Evolutionary conservation across 768 basidiomycete genomes (phyloP).

Genomic region (Auricularia sp.): DNA sequence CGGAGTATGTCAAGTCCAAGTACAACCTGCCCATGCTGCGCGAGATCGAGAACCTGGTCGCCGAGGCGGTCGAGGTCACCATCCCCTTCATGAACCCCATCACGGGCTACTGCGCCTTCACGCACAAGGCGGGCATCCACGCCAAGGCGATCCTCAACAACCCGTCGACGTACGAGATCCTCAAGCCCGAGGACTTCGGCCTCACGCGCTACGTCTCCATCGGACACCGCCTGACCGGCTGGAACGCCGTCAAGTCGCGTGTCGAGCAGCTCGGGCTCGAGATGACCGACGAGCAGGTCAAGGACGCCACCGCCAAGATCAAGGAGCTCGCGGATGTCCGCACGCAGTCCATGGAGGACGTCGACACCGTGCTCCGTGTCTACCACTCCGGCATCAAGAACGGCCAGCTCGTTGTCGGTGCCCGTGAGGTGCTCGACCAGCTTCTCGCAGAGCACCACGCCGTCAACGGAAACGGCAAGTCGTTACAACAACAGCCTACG

Average conservation of each 20-base stretch:
- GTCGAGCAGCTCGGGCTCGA: constrained; percentile 91
- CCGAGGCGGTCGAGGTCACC: constrained; percentile 96
- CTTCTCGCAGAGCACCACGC: constrained; percentile 70
- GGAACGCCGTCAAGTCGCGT: constrained; percentile 99
- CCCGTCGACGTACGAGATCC: constrained; percentile 97
- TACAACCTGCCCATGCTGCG: constrained; percentile 96
- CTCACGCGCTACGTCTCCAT: constrained; percentile 96
- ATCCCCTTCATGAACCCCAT: constrained; percentile 96
- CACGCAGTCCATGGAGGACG: constrained; percentile 98
- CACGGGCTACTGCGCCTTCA: constrained; percentile 98
- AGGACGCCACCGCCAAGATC: constrained; percentile 98
- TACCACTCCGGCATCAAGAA: constrained; percentile 91
- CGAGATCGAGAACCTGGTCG: constrained; percentile 97
- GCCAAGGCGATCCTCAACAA: constrained; percentile 99
- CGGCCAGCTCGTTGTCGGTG: constrained; percentile 88
- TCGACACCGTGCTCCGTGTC: constrained; percentile 90
- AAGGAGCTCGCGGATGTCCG: constrained; percentile 98
- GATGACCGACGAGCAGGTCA: constrained; percentile 90
- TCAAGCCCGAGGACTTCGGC: constrained; percentile 98
- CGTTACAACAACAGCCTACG: neutral
- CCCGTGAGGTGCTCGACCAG: constrained; percentile 82
- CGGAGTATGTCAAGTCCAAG: constrained; percentile 99
- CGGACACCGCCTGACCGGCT: constrained; percentile 94
- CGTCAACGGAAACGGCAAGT: constrained; percentile 11
- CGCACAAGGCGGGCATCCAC: constrained; percentile 99